Conservation (phyloP, 148 eudicot genomes). For the Vaccinium myrtillus region DNA sequence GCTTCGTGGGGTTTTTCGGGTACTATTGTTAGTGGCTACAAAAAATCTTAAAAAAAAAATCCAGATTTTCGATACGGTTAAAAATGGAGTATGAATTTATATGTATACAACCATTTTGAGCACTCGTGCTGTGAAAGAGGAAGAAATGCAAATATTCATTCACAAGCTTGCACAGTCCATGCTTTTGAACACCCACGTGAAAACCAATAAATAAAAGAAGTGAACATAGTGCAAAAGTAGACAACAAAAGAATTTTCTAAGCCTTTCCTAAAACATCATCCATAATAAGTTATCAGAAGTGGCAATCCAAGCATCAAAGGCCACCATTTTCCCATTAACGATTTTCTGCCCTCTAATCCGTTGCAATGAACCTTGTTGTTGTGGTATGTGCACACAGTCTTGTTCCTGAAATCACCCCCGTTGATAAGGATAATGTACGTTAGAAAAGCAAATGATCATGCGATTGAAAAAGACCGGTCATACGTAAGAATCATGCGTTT, state of each 20-base stretch:
- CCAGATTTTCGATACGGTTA: not conserved
- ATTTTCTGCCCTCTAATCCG: slow-evolving; percentile 30
- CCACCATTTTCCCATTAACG: slow-evolving; percentile 32
- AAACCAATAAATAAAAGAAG: not conserved
- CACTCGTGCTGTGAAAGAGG: not conserved
- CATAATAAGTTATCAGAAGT: slow-evolving; percentile 21
- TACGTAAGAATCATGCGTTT: not conserved
- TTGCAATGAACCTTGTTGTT: slow-evolving; percentile 51
- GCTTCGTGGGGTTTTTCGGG: no score
- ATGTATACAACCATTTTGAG: not conserved
- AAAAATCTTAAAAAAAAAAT: no score
- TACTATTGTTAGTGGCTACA: no score
- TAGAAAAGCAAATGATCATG: not conserved
- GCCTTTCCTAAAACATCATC: not conserved
- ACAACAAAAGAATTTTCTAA: not conserved
- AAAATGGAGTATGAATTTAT: not conserved
- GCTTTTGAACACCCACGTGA: not conserved
- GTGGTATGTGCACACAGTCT: slow-evolving; percentile 60
- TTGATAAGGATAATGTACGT: not conserved
- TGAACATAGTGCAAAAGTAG: not conserved
- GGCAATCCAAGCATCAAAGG: slow-evolving; percentile 22
- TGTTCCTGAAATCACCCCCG: slow-evolving; percentile 35
- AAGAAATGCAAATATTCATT: not conserved
- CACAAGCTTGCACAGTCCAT: not conserved
- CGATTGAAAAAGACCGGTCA: not conserved